These are phyloP conservation scores for Naganishia sp. DNA, from an alignment of 1,284 basidiomycete genomes.

Conservation along the genomic window DNA sequence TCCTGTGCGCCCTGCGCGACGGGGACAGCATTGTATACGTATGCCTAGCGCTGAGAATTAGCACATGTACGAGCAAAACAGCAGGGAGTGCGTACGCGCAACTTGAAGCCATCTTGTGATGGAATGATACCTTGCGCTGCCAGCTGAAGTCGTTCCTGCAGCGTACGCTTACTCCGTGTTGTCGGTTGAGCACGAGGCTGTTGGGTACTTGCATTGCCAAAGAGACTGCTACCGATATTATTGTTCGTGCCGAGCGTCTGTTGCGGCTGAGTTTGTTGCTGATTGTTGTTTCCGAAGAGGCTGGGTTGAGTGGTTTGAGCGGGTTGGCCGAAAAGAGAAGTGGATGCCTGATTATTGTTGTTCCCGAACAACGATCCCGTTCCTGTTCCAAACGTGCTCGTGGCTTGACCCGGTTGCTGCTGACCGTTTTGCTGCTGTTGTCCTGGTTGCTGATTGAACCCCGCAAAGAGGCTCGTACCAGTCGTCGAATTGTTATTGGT, in stretches of 20 bases:
- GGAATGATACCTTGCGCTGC: constrained; percentile 27
- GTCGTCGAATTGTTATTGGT: background rate
- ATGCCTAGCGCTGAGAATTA: constrained; percentile 4
- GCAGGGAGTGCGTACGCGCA: constrained; percentile 9
- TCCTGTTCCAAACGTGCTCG: background rate
- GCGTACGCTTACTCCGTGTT: constrained; percentile 23
- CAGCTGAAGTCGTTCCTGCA: constrained; percentile 30
- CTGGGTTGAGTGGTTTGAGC: constrained; percentile 8
- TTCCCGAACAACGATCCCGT: constrained; percentile 14
- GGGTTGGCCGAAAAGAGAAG: constrained; percentile 28
- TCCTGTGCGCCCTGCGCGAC: constrained; percentile 17
- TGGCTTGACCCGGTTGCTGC: constrained; percentile 1
- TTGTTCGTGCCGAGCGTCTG: constrained; percentile 15
- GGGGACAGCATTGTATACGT: constrained; percentile 31
- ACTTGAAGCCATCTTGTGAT: constrained; percentile 23
- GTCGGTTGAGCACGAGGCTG: background rate
- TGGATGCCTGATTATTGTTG: constrained; percentile 2
- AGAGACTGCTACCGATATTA: constrained; percentile 8
- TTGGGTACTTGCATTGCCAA: constrained; percentile 21
- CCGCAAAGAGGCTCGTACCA: constrained; percentile 16
- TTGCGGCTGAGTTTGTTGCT: constrained; percentile 19
- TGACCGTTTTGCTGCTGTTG: constrained; percentile 9
- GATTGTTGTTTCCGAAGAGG: constrained; percentile 18
- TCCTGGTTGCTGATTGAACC: constrained; percentile 10
- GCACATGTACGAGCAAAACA: background rate